Evolutionary conservation across 2,329 filamentous ascomycete genomes (phyloP).

Genomic region (Bertia moriformis): DNA sequence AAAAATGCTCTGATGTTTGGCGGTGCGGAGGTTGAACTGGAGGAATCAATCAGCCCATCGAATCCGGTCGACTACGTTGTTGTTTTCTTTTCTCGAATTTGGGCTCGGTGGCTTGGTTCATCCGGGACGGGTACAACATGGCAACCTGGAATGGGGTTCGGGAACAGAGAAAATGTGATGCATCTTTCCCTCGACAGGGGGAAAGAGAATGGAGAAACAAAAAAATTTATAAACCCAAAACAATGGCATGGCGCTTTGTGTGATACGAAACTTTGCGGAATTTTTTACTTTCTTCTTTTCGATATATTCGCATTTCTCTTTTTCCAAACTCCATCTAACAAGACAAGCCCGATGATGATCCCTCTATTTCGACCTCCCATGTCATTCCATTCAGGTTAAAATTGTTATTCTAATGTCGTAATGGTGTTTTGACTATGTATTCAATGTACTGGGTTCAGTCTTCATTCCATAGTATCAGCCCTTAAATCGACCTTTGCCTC

Average conservation of each 20-base stretch:
- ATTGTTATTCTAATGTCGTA: neutral
- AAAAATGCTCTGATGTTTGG: neutral
- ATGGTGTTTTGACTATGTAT: neutral
- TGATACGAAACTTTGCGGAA: neutral
- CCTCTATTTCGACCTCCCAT: neutral
- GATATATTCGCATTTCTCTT: neutral
- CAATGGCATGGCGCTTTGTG: neutral
- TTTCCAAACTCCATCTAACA: neutral
- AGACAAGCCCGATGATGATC: neutral
- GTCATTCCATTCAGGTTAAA: neutral
- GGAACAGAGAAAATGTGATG: neutral
- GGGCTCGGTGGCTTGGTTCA: neutral
- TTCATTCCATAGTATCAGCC: no score
- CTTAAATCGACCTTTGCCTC: no score
- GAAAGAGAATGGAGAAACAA: neutral
- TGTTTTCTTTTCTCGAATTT: neutral
- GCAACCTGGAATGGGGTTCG: neutral
- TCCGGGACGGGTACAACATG: neutral
- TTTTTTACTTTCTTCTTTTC: neutral
- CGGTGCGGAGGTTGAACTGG: neutral
- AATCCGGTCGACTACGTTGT: neutral
- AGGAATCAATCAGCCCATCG: neutral
- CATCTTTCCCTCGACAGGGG: neutral
- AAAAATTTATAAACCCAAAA: neutral
- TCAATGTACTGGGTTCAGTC: no score